phyloP scores from a whole-genome alignment of 352 stramenopile species.

The Pythium apleroticum region DNA sequence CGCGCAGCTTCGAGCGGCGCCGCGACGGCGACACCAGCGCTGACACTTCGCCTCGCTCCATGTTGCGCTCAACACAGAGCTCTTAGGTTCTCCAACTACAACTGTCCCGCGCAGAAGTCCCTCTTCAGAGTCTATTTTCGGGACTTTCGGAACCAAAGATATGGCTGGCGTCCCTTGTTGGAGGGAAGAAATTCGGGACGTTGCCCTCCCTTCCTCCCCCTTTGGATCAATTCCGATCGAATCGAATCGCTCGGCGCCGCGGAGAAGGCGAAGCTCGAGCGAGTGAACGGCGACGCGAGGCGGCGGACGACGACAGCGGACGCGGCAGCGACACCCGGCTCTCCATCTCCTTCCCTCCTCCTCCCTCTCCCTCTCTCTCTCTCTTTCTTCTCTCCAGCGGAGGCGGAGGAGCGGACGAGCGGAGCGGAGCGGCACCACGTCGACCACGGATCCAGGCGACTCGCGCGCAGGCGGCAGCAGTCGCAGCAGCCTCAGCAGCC shows the following conservation, averaged over 20 bases:
- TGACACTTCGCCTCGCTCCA: constrained; percentile 63
- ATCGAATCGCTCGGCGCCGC: constrained; percentile 9
- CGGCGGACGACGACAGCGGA: background rate
- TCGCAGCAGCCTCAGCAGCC: constrained; percentile 6
- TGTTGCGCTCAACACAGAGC: constrained; percentile 17
- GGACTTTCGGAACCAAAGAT: constrained; percentile 30
- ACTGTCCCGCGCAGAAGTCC: constrained; percentile 7
- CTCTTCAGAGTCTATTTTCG: constrained; percentile 3
- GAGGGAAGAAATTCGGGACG: constrained; percentile 24
- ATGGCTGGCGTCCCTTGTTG: constrained; percentile 18
- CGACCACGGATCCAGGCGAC: constrained; percentile 3
- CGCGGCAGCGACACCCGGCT: background rate
- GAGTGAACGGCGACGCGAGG: constrained; percentile 1
- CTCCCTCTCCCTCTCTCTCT: constrained; percentile 16
- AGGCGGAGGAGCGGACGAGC: constrained; percentile 8
- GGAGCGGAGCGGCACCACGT: constrained; percentile 8
- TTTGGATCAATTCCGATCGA: constrained; percentile 29
- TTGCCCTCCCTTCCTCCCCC: constrained; percentile 19
- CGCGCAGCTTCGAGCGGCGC: constrained; percentile 17
- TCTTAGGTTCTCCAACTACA: constrained; percentile 3
- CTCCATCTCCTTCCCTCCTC: constrained; percentile 3
- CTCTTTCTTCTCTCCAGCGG: constrained; percentile 2
- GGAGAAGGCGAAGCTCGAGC: constrained; percentile 1
- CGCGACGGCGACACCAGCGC: constrained; percentile 41
- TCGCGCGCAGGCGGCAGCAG: constrained; percentile 5